Evolutionary conservation across 31 red algal genomes (phyloP).

Genomic region (Asparagopsis taxiformis): DNA sequence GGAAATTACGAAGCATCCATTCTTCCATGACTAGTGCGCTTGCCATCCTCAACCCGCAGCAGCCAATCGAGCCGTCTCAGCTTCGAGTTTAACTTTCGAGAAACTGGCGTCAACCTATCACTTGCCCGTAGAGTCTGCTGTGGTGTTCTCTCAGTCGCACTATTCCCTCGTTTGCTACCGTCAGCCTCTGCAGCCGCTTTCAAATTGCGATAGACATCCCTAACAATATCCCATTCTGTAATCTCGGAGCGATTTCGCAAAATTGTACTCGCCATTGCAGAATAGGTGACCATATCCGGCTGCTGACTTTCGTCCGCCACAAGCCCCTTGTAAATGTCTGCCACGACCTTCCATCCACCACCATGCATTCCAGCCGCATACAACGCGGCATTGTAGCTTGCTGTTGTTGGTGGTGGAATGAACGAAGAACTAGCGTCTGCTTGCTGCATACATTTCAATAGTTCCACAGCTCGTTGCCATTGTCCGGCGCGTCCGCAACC

Average conservation of each 20-base stretch:
- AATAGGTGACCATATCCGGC: slow-evolving; percentile 55
- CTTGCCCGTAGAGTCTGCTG: slow-evolving; percentile 2
- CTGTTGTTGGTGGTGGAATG: slow-evolving; percentile 30
- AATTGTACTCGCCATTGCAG: slow-evolving; percentile 64
- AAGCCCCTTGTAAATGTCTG: slow-evolving; percentile 36
- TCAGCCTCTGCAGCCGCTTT: slow-evolving; percentile 11
- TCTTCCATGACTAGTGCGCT: no score
- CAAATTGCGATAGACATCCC: slow-evolving; percentile 23
- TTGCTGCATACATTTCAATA: slow-evolving; percentile 46
- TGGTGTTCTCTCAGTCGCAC: neutral
- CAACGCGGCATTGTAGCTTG: slow-evolving; percentile 69
- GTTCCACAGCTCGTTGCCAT: slow-evolving; percentile 71
- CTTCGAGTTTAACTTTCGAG: slow-evolving; percentile 31
- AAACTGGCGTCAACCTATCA: neutral
- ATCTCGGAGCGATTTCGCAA: slow-evolving; percentile 27
- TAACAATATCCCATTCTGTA: slow-evolving; percentile 43
- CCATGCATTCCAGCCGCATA: slow-evolving; percentile 68
- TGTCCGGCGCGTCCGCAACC: slow-evolving; percentile 63
- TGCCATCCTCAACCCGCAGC: neutral
- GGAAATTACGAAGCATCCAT: no score
- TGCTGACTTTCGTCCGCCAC: slow-evolving; percentile 20
- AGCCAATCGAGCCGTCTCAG: slow-evolving; percentile 37
- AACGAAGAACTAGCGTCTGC: slow-evolving; percentile 1
- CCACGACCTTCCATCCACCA: slow-evolving; percentile 24
- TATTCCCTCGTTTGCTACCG: neutral